Percentiles rank a stretch among this genome's conserved stretches.
phyloP scores from a whole-genome alignment of 2,329 filamentous ascomycete genomes.

The Ambrosiella xylebori region DNA sequence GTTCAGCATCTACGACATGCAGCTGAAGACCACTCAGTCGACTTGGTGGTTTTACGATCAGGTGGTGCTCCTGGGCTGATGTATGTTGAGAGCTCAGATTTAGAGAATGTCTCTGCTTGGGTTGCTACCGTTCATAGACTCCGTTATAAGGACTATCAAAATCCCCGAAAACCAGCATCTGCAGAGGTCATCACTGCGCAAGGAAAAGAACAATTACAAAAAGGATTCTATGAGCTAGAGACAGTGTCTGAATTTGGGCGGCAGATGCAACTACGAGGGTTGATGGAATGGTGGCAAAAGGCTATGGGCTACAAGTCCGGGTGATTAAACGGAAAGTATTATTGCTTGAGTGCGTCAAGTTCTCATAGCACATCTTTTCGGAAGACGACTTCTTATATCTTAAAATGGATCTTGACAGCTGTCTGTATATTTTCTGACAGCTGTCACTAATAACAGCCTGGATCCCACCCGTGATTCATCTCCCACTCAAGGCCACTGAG shows the following conservation, averaged over 20 bases:
- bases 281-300: slow-evolving; percentile 48
- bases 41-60: slow-evolving; percentile 43
- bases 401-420: neutral
- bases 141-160: slow-evolving; percentile 57
- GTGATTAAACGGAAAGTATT: neutral
- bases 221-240: slow-evolving; percentile 37
- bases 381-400: too few species aligned
- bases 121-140: slow-evolving; percentile 45
- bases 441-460: neutral
- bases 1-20: slow-evolving; percentile 41
- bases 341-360: too few species aligned
- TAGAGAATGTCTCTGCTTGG: slow-evolving; percentile 41
- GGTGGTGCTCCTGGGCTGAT: slow-evolving; percentile 59
- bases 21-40: slow-evolving; percentile 40
- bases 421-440: neutral
- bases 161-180: slow-evolving; percentile 34
- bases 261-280: slow-evolving; percentile 40
- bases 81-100: slow-evolving; percentile 50
- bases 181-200: slow-evolving; percentile 10
- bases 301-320: slow-evolving; percentile 40
- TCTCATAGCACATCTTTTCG: too few species aligned
- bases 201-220: slow-evolving; percentile 2
- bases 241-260: slow-evolving; percentile 47
- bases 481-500: neutral
- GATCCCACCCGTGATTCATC: too few species aligned